Evolutionary conservation across 441 rosid genomes (phyloP), one percentile per base, ranked within the genome.

Genomic region (Populus tomentosa): DNA sequence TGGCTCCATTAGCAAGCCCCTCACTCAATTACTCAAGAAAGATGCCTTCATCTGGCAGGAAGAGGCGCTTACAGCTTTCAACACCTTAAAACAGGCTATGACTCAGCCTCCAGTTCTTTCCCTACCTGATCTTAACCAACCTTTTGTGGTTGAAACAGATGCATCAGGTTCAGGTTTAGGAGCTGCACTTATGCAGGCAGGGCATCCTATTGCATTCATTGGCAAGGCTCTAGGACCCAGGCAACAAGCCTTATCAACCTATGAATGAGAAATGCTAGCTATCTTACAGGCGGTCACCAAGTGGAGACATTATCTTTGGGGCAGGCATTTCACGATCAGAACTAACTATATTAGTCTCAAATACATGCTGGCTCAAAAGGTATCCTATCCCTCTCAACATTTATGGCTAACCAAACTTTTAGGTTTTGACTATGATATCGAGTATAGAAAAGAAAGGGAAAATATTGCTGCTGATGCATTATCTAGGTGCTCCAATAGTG

Each of bases 291-390:
- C 18, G 0, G 70, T 75, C 0, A 7, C n/a, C 0, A 70, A 70
- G 1, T 78, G 74, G 81, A 2, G 70, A 0, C 71, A 78, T 18
- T 81, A 81, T 10, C 63, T 74, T 1, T 7, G 74, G 9, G 28
- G 42, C 0, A 0, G 21, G 0, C 8, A 21, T 4, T 76, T 80
- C 6, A 5, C 26, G 0, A 67, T 76, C 2, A 53, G 2, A 18
- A 78, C 50, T 0, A 33, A 73, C 13, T 53, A 78, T 61, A 18
- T 68, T 1, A 35, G 77, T 16, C 18, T 78, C 2, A 73, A 68
- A 10, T 18, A 56, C 4, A 21, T 78, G 1, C 9, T 67, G 0
- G 36, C 21, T 3, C 69, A 79, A 16, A 32, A 14, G 3, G 21
- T 75, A 1, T 62, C 46, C 7, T 24, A 36, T 0, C 61, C 53